Evolutionary conservation across 345 rosid species (phyloP).

Genomic region (Balakata baccata): DNA sequence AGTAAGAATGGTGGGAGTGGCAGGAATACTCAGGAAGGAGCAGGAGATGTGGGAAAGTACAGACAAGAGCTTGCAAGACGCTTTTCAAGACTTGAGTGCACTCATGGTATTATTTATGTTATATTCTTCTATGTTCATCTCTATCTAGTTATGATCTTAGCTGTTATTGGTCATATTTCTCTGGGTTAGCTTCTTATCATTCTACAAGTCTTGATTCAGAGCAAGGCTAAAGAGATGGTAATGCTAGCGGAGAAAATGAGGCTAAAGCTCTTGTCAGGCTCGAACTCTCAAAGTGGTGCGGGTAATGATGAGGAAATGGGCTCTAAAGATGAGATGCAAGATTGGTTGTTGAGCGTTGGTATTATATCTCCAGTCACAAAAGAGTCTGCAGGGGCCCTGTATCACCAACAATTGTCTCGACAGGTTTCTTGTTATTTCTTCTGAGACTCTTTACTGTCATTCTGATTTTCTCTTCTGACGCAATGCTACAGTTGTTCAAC

Average conservation of each 20-base stretch:
- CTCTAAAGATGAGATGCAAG: constrained; percentile 92
- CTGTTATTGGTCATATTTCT: neutral
- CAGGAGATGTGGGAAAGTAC: constrained; percentile 94
- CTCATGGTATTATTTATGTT: constrained; percentile 58
- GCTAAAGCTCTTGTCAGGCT: constrained; percentile 73
- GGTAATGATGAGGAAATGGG: constrained; percentile 81
- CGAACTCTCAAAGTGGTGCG: constrained; percentile 48
- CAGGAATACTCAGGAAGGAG: constrained; percentile 92
- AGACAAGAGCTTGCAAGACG: constrained; percentile 90
- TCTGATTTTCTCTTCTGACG: neutral
- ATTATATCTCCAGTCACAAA: constrained; percentile 92
- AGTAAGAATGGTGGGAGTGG: constrained; percentile 89
- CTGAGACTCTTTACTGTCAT: constrained; percentile 4
- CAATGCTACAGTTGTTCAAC: neutral
- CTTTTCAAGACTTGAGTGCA: constrained; percentile 92
- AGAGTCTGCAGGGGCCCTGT: constrained; percentile 92
- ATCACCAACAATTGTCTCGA: constrained; percentile 85
- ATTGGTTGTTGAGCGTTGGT: constrained; percentile 93
- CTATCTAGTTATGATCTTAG: neutral
- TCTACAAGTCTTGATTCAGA: constrained; percentile 39
- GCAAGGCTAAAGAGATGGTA: constrained; percentile 94
- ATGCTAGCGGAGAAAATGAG: constrained; percentile 89
- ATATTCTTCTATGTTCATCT: neutral
- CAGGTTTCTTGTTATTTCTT: constrained; percentile 53
- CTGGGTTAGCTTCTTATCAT: constrained; percentile 10